A percentile compares a stretch with the other conserved stretches of the same genome.
Conservation (phyloP, 768 basidiomycete genomes). For the Lenzites betulinus region DNA sequence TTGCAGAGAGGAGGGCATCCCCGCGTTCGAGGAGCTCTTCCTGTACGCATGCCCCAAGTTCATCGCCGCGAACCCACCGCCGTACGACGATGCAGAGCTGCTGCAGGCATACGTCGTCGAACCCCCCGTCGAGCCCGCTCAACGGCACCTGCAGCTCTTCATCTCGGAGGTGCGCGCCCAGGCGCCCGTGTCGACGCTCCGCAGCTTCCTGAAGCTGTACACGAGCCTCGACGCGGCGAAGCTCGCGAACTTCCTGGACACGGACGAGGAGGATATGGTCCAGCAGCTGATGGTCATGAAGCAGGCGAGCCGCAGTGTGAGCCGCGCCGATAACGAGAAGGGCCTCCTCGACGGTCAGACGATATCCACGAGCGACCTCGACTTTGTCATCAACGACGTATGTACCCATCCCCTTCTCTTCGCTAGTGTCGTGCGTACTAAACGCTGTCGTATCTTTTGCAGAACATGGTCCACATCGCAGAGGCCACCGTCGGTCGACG, state of each 20-base stretch:
- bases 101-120: constrained; percentile 47
- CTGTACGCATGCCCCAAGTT: constrained; percentile 95
- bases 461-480: constrained; percentile 97
- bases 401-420: constrained; percentile 28
- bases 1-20: constrained; percentile 67
- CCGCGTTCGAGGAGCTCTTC: constrained; percentile 91
- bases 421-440: background rate
- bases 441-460: background rate
- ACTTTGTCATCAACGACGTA: constrained; percentile 94
- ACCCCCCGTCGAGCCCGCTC: constrained; percentile 67
- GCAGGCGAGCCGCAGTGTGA: constrained; percentile 77
- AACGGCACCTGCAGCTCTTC: constrained; percentile 85
- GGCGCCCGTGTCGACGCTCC: constrained; percentile 77
- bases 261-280: constrained; percentile 91
- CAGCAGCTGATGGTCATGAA: constrained; percentile 98
- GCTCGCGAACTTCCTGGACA: constrained; percentile 88
- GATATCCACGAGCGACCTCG: constrained; percentile 89
- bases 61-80: constrained; percentile 92
- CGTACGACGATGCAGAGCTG: constrained; percentile 77
- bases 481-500: constrained; percentile 92
- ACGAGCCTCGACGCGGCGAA: constrained; percentile 91
- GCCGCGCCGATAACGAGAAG: constrained; percentile 51
- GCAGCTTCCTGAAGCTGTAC: constrained; percentile 94
- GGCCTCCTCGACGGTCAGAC: constrained; percentile 81
- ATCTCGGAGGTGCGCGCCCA: constrained; percentile 78